Conservation (phyloP, 2,329 filamentous ascomycete genomes). For the Colletotrichum sp. region DNA sequence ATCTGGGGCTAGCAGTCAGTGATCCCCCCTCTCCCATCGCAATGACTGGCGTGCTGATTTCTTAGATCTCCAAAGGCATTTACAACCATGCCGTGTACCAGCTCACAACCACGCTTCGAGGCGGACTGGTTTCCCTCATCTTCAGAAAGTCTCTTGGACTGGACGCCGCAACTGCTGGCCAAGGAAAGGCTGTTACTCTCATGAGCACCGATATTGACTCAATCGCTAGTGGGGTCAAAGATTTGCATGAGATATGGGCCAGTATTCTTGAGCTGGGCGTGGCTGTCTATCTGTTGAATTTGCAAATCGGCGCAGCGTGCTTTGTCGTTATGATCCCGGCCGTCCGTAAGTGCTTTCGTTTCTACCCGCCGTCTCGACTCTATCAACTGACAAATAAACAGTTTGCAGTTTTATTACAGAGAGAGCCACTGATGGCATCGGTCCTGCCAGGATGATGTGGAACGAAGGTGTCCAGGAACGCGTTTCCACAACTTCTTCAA, state of each 20-base stretch:
- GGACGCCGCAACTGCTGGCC: conserved; percentile 5
- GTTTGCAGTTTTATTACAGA: background rate
- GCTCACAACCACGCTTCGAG: conserved; percentile 25
- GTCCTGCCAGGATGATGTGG: conserved; percentile 26
- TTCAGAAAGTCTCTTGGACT: conserved; percentile 23
- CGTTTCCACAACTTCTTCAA: conserved; percentile 30
- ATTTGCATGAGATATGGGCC: conserved; percentile 23
- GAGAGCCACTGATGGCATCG: background rate
- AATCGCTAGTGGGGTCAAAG: conserved; percentile 14
- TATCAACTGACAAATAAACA: background rate
- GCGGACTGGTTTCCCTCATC: conserved; percentile 20
- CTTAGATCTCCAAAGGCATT: conserved; percentile 1
- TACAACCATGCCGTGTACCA: conserved; percentile 23
- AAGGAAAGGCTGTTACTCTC: conserved; percentile 18
- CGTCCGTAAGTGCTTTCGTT: conserved; percentile 27
- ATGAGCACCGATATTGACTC: conserved; percentile 22
- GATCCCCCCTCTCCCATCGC: background rate
- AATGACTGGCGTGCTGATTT: background rate
- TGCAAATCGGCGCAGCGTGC: conserved; percentile 22
- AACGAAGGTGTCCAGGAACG: conserved; percentile 33
- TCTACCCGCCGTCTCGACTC: background rate
- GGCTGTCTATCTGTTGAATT: conserved; percentile 20
- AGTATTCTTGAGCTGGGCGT: conserved; percentile 22
- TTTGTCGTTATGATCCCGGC: conserved; percentile 42
- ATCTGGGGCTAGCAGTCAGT: conserved; percentile 22